Percentiles rank a stretch among this genome's conserved stretches.
Conservation (phyloP, 2,329 filamentous ascomycete genomes). For the Colletotrichum lentis region DNA sequence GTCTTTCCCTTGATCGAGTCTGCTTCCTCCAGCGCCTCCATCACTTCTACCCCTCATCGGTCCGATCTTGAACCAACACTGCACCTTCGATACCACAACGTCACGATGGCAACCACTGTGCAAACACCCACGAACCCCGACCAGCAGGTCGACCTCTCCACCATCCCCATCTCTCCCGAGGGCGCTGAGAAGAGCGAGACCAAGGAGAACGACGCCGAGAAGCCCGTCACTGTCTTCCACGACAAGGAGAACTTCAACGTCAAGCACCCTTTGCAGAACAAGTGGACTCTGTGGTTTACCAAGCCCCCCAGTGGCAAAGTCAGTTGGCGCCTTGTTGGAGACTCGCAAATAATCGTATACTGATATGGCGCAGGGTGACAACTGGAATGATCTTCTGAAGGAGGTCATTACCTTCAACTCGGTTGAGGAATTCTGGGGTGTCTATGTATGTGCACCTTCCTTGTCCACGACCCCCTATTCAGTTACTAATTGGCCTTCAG, state of each 20-base stretch:
- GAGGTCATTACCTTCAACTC: slow-evolving; percentile 99
- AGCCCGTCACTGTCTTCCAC: slow-evolving; percentile 93
- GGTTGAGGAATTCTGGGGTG: slow-evolving; percentile 99
- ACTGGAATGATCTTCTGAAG: slow-evolving; percentile 98
- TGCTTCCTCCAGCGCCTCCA: slow-evolving; percentile 23
- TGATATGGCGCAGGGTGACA: slow-evolving; percentile 76
- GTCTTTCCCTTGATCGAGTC: slow-evolving; percentile 21
- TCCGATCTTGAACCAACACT: slow-evolving; percentile 19
- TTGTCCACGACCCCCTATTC: slow-evolving; percentile 22
- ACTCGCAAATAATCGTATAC: slow-evolving; percentile 39
- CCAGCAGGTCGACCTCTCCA: slow-evolving; percentile 71
- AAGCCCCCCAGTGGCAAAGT: slow-evolving; percentile 97
- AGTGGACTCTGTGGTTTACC: slow-evolving; percentile 99
- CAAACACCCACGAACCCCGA: slow-evolving; percentile 39
- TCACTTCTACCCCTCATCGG: slow-evolving; percentile 22
- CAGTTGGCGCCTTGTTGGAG: slow-evolving; percentile 43
- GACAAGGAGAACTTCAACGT: slow-evolving; percentile 99
- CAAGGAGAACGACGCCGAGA: slow-evolving; percentile 60
- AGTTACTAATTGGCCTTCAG: slow-evolving; percentile 57
- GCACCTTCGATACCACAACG: slow-evolving; percentile 20
- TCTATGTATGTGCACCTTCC: slow-evolving; percentile 77
- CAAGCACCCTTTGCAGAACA: slow-evolving; percentile 96
- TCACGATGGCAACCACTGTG: slow-evolving; percentile 50
- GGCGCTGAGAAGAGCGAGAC: slow-evolving; percentile 62
- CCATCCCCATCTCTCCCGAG: slow-evolving; percentile 72